Evolutionary conservation across 306 rosid species (phyloP).

Genomic region (Quercus agrifolia): DNA sequence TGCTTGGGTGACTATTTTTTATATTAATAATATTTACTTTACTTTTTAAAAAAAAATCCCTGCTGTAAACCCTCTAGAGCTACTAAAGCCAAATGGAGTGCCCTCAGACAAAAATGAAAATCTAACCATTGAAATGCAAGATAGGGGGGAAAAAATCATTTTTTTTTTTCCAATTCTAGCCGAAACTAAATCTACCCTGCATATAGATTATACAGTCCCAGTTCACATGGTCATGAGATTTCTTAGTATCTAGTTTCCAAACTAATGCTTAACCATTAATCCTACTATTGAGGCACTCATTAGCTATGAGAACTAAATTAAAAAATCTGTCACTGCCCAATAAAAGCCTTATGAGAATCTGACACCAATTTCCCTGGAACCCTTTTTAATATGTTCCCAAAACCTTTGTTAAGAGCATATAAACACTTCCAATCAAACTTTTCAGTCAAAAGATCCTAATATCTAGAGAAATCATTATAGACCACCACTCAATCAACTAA

Average conservation of each 20-base stretch:
- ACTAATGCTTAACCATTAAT: neutral
- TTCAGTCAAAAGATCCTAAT: neutral
- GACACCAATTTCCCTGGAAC: neutral
- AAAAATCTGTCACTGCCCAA: neutral
- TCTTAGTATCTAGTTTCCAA: neutral
- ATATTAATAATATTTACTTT: no score
- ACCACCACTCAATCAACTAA: neutral
- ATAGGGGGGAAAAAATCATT: neutral
- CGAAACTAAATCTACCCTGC: neutral
- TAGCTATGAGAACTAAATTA: neutral
- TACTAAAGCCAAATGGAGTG: neutral
- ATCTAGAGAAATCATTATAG: neutral
- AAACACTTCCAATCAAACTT: neutral
- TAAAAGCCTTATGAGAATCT: neutral
- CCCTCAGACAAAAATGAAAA: neutral
- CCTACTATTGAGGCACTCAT: neutral
- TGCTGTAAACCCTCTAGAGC: neutral
- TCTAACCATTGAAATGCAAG: neutral
- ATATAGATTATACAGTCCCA: neutral
- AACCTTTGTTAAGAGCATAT: neutral
- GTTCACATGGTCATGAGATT: neutral
- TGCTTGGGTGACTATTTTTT: no score
- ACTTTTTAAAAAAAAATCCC: neutral
- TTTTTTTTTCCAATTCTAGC: neutral
- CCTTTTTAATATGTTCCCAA: neutral